Conservation (phyloP, 176 grass and related monocot genomes). For the Aegilops umbellulata region DNA sequence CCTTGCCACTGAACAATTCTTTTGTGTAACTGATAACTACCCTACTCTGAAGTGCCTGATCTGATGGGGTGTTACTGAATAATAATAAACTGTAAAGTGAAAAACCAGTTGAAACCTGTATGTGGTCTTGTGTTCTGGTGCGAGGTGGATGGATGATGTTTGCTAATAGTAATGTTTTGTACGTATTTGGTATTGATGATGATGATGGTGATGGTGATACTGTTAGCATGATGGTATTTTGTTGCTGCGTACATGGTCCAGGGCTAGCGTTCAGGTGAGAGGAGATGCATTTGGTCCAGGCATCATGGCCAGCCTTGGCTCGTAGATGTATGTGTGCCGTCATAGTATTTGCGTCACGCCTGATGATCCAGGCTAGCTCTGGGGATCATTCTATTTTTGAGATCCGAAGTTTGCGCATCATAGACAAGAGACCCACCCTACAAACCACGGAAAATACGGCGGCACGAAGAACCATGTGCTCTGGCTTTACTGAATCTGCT, state of each 20-base stretch:
- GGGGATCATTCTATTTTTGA: not conserved
- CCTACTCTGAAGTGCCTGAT: not conserved
- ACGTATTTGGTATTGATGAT: not conserved
- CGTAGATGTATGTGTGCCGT: not conserved
- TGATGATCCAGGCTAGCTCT: not conserved
- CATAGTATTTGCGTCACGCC: not conserved
- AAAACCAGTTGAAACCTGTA: not conserved
- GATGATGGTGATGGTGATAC: not conserved
- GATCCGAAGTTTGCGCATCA: not conserved
- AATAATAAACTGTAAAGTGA: not conserved
- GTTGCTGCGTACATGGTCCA: slow-evolving; percentile 3
- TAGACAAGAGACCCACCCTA: not conserved
- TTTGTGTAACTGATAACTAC: not conserved
- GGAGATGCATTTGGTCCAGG: not conserved
- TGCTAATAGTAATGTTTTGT: not conserved
- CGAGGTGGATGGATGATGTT: not conserved
- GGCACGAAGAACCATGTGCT: too few species aligned
- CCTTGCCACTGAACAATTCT: not conserved
- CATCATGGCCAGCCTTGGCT: not conserved
- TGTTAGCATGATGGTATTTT: slow-evolving; percentile 4
- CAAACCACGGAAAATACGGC: not conserved
- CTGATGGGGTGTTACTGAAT: not conserved
- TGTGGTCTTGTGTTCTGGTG: not conserved
- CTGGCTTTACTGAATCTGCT: too few species aligned
- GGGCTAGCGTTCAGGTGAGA: not conserved